Conservation (phyloP, 441 rosid genomes). For the Kokia cookei region DNA sequence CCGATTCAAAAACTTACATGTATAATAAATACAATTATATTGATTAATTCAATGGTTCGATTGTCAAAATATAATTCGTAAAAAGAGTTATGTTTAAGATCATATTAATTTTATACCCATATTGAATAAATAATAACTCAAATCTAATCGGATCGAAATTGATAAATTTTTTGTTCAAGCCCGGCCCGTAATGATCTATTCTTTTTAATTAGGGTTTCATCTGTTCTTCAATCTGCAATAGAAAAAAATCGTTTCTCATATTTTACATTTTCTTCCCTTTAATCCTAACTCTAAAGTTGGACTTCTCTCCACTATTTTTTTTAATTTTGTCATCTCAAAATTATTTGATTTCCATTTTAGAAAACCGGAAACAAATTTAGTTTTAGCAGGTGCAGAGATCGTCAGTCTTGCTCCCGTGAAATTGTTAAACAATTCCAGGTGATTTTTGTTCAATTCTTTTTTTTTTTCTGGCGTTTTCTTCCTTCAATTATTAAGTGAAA, state of each 20-base stretch:
- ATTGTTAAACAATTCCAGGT: neutral
- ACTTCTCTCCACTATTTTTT: neutral
- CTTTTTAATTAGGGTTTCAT: neutral
- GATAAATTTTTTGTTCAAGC: neutral
- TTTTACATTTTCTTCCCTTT: too few species aligned
- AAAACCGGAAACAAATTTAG: neutral
- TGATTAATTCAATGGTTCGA: rapidly evolving
- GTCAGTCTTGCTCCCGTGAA: neutral
- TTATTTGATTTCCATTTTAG: neutral
- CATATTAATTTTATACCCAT: too few species aligned
- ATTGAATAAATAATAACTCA: too few species aligned
- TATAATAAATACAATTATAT: too few species aligned
- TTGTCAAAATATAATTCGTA: rapidly evolving
- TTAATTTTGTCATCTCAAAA: neutral
- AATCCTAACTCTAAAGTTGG: neutral
- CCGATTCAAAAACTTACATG: too few species aligned
- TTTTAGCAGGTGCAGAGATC: conserved; percentile 1
- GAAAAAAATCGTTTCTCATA: neutral
- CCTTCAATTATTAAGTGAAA: neutral
- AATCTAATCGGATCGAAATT: too few species aligned
- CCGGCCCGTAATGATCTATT: neutral
- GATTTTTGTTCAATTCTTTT: neutral
- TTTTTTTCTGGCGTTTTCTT: neutral
- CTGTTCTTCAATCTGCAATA: neutral
- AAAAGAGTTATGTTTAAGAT: too few species aligned